Evolutionary conservation across 768 basidiomycete genomes (phyloP).

Genomic region (Mycena vitilis): DNA sequence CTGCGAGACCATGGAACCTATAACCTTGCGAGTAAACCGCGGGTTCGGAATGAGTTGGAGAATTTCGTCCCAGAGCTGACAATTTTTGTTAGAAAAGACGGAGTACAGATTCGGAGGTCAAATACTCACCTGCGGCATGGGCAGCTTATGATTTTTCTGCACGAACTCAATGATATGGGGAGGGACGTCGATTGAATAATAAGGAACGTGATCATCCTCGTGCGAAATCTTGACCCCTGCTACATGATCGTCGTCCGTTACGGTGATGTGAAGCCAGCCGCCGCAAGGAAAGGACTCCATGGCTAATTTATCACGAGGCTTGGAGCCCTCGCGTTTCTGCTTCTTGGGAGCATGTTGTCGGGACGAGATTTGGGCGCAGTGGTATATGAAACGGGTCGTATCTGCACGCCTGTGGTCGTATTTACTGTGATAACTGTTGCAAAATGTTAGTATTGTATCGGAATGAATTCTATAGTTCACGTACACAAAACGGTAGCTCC

Average conservation of each 20-base stretch:
- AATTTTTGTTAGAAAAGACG: too few relatives aligned
- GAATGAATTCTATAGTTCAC: neutral
- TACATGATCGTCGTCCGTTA: neutral
- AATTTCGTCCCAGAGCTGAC: too few relatives aligned
- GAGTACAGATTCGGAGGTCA: too few relatives aligned
- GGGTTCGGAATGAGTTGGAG: too few relatives aligned
- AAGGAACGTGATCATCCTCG: slow-evolving; percentile 6
- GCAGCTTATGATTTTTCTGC: too few relatives aligned
- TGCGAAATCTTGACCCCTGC: slow-evolving; percentile 1
- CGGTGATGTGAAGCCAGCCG: slow-evolving; percentile 13
- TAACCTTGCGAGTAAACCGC: too few relatives aligned
- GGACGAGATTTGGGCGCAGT: slow-evolving; percentile 6
- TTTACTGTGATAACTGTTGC: slow-evolving; percentile 18
- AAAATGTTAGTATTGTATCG: neutral
- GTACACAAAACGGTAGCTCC: slow-evolving; percentile 11
- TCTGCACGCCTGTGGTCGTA: neutral
- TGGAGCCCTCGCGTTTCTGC: neutral
- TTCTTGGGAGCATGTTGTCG: slow-evolving; percentile 14
- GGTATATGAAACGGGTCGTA: slow-evolving; percentile 4
- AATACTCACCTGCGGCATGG: too few relatives aligned
- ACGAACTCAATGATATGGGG: too few relatives aligned
- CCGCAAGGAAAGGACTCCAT: slow-evolving; percentile 8
- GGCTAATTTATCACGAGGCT: slow-evolving; percentile 4
- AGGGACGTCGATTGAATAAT: too few relatives aligned
- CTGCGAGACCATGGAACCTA: too few relatives aligned